These are phyloP conservation scores for Emericellopsis terricola DNA, from an alignment of 495 filamentous ascomycete species.

Conservation along the genomic window DNA sequence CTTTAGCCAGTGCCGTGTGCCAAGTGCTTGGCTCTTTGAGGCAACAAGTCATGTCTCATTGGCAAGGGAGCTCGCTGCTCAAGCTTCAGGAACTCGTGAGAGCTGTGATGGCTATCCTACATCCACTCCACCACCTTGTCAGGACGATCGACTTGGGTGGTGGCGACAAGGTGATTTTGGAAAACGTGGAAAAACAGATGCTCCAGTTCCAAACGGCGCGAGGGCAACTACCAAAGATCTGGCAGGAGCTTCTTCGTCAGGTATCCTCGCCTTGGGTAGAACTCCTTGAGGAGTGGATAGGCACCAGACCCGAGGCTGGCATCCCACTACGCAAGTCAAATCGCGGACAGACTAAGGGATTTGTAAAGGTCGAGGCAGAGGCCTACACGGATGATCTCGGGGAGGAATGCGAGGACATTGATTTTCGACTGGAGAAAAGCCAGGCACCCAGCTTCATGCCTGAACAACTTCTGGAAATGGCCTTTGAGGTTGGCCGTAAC, in stretches of 20 bases:
- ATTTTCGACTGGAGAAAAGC: constrained; percentile 40
- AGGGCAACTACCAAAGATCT: constrained; percentile 38
- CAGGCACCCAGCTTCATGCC: constrained; percentile 51
- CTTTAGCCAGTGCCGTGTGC: constrained; percentile 41
- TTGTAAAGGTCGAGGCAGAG: constrained; percentile 43
- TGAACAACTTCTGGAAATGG: constrained; percentile 38
- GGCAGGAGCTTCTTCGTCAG: constrained; percentile 46
- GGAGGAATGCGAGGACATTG: constrained; percentile 28
- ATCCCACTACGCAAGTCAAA: constrained; percentile 27
- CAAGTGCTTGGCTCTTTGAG: too few species aligned
- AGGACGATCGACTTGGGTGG: constrained; percentile 28
- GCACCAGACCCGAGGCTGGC: constrained; percentile 39
- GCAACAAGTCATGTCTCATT: too few species aligned
- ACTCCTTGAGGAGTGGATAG: constrained; percentile 60
- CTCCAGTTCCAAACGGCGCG: constrained; percentile 45
- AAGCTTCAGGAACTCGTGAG: constrained; percentile 51
- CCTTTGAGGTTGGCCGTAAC: constrained; percentile 66
- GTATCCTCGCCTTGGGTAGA: constrained; percentile 55
- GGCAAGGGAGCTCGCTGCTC: constrained; percentile 42
- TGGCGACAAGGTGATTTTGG: constrained; percentile 53
- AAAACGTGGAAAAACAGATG: constrained; percentile 43
- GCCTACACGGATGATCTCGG: constrained; percentile 35
- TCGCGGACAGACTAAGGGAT: constrained; percentile 23
- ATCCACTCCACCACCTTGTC: constrained; percentile 41
- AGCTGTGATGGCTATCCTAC: constrained; percentile 42